Evolutionary conservation across 2,329 filamentous ascomycete genomes (phyloP), one percentile per base, ranked within the genome.

Genomic region (Pyrenophora teres): DNA sequence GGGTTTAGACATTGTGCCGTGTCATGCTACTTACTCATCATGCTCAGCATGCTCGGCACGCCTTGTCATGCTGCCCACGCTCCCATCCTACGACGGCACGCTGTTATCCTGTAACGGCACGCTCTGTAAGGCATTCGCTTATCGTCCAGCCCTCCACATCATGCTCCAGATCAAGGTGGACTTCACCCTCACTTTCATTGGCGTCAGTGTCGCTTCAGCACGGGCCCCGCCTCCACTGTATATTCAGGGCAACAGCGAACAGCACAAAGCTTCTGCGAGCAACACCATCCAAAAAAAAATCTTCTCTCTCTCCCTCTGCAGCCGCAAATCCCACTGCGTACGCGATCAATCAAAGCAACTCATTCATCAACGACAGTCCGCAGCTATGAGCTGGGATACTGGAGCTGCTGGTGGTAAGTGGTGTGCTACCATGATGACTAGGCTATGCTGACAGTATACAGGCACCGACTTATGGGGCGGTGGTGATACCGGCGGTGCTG

Each of bases 361-460:
- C 27, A 16, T 27, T 21, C 15, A 15, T 16, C n/a, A 30, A 23
- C 45, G 19, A 40, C 5, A 23, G 12, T 18, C 31, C 18, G 21
- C 39, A 48, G 51, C 46, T 48, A 67, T 67, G 63, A 60, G 57
- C 48, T 64, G 60, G 60, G 50, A 62, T n/a, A 57, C 54, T 37
- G 60, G 52, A 35, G 47, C 47, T 18, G 51, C 58, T 62, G 44
- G 40, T 32, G 39, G 60, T 59, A 35, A 32, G 23, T 32, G 21
- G 12, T 32, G 13, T 31, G 16, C 15, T 46, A 55, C 44, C 32
- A 42, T 36, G 16, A 44, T 50, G n/a, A 21, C 43, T 41, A 47
- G 18, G 15, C 15, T 19, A 18, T 45, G 16, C 50, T 64, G 30
- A 64, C 23, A 40, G 18, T 4, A 27, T 18, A 9, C 32, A 60